Base-by-base conservation (phyloP, 2,329 filamentous ascomycete genomes). In the Taxawa tesnikishii region DNA sequence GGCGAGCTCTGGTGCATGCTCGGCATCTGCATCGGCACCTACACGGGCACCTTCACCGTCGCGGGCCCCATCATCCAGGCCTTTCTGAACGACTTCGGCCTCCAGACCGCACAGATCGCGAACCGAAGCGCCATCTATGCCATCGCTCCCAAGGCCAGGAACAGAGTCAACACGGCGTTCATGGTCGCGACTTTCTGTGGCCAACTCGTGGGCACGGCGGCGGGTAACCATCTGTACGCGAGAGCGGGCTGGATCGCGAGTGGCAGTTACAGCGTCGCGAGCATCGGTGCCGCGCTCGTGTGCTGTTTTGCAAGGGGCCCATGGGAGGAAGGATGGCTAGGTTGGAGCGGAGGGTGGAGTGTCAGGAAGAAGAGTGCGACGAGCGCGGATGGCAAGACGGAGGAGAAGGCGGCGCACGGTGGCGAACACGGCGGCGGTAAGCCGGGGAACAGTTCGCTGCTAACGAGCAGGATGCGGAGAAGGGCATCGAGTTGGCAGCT, bases 151-250 rank as follows among this genome's bases (percentile, higher is more conserved):
- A 75, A 73, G 38, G 75, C 76, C 0, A 59, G 79, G 4, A 90
- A 85, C 54, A 58, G 83, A 3, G 69, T 88, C 15, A 90, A 90
- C 49, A 85, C 82, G 0, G 79, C 76, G 1, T 90, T 84, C 47
- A 90, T 88, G 83, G 67, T 85, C 0, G 66, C 68, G 6, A 74
- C 72, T 0, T 88, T 88, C 46, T 73, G 69, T 16, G 83, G 83
- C 0, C 83, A 90, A 58, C 47, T 90, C 28, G 76, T 75, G 2
- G 82, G 82, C 0, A 69, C 65, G 2, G 54, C 59, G 7, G 61
- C 55, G 0, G 68, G 68, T 0, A 73, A 68, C 39, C 56, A 63
- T 27, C 51, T 76, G 9, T 77, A 71, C 47, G 68, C 67, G 5
- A 38, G 52, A 4, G 64, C 61, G 0, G 73, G 73, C 0, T 77